phyloP scores from a whole-genome alignment of 208 protist species.

The Acanthamoeba lugdunensis region DNA sequence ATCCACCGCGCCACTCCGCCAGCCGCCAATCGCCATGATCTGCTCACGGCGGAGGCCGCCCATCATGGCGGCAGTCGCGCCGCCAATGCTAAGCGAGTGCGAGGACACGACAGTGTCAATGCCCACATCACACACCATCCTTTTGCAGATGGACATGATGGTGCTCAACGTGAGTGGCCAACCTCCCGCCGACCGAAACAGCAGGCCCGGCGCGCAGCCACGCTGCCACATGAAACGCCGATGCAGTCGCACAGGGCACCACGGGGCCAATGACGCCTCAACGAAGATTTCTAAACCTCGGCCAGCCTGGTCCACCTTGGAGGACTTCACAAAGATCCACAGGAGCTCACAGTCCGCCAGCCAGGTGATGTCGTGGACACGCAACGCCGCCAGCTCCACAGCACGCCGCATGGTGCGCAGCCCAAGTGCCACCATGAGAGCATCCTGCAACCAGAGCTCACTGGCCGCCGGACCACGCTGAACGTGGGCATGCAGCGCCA shows the following conservation, averaged over 20 bases:
- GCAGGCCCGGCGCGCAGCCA: not conserved
- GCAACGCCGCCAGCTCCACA: not conserved
- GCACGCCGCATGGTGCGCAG: conserved; percentile 9
- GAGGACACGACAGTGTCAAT: not conserved
- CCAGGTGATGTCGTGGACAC: not conserved
- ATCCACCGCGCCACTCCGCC: not conserved
- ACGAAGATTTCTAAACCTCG: not conserved
- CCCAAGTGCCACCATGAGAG: not conserved
- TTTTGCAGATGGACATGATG: not conserved
- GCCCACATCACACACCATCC: not conserved
- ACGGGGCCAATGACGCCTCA: not conserved
- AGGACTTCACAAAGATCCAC: not conserved
- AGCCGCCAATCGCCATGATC: not conserved
- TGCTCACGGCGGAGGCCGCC: not conserved
- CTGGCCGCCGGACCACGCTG: not conserved
- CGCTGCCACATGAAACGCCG: not conserved
- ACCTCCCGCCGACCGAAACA: not conserved
- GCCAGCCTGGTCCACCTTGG: conserved; percentile 11
- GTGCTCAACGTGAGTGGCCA: not conserved
- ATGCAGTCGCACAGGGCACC: not conserved
- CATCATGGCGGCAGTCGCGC: conserved; percentile 6
- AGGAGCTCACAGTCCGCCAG: not conserved
- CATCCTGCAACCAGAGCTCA: not conserved
- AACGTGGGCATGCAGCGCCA: not conserved
- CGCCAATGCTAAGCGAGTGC: not conserved